Percentiles rank a stretch among this genome's conserved stretches.
Conservation (phyloP, 2,329 filamentous ascomycete genomes). For the Didymella exigua region DNA sequence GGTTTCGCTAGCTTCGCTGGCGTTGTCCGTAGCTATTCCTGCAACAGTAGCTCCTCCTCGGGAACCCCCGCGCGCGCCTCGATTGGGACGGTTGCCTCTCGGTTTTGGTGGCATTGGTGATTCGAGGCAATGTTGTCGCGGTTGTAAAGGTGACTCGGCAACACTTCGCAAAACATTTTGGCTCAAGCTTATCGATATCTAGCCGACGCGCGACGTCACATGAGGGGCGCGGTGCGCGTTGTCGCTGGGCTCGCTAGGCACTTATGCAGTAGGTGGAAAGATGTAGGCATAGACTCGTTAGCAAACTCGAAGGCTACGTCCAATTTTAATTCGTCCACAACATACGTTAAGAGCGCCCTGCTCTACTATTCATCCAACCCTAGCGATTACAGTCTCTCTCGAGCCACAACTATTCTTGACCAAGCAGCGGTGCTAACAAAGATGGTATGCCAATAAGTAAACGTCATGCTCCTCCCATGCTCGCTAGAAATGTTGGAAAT, state of each 20-base stretch:
- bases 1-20: conserved; percentile 20
- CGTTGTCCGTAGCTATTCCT: conserved; percentile 16
- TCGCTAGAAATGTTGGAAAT: conserved; percentile 47
- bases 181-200: conserved; percentile 41
- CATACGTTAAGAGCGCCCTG: conserved; percentile 5
- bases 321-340: conserved; percentile 12
- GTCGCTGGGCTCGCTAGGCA: background rate
- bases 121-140: conserved; percentile 8
- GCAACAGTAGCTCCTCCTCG: conserved; percentile 27
- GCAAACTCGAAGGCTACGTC: background rate
- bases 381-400: conserved; percentile 36
- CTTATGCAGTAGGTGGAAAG: background rate
- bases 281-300: background rate
- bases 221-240: conserved; percentile 5
- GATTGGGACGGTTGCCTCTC: conserved; percentile 27
- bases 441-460: conserved; percentile 42
- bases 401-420: conserved; percentile 14
- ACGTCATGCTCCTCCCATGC: conserved; percentile 47
- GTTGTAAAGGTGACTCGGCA: conserved; percentile 17
- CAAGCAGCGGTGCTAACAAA: conserved; percentile 26
- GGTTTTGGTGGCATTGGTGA: conserved; percentile 42
- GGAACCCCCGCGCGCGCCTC: conserved; percentile 28
- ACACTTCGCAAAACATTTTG: conserved; percentile 23
- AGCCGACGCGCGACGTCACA: conserved; percentile 27
- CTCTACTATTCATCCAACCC: conserved; percentile 21